These are phyloP conservation scores for Verticillium zaregamsianum DNA, from an alignment of 2,329 filamentous ascomycete species.

Conservation along the genomic window DNA sequence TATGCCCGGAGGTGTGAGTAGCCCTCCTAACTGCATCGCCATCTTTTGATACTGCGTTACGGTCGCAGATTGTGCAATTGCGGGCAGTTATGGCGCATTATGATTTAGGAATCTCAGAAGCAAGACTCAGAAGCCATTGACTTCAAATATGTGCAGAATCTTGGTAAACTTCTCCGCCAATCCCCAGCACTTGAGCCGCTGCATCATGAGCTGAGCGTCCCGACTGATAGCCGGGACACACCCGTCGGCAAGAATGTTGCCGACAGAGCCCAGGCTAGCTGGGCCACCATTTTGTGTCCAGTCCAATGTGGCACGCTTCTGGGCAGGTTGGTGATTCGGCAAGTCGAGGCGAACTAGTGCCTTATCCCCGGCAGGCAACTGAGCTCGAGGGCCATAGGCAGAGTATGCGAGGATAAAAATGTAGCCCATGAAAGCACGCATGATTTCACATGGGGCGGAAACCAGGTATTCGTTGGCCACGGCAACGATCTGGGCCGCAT, in stretches of 20 bases:
- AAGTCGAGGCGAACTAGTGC: conserved; percentile 15
- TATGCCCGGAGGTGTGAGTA: conserved; percentile 39
- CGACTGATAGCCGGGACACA: conserved; percentile 14
- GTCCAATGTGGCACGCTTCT: conserved; percentile 6
- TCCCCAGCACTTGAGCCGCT: conserved; percentile 19
- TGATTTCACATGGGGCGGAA: conserved; percentile 24
- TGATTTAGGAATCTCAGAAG: neutral
- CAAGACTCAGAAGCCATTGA: conserved; percentile 21
- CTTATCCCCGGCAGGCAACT: neutral
- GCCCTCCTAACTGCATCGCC: conserved; percentile 39
- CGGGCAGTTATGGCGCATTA: neutral
- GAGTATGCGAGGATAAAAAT: conserved; percentile 21
- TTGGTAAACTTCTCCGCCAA: conserved; percentile 23
- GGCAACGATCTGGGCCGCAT: conserved; percentile 24
- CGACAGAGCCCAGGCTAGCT: conserved; percentile 17
- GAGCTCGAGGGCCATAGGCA: conserved; percentile 15
- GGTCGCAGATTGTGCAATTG: neutral
- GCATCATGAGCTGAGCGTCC: conserved; percentile 19
- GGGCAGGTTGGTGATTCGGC: conserved; percentile 8
- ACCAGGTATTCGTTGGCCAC: conserved; percentile 23
- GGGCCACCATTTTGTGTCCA: conserved; percentile 21
- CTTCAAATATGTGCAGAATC: conserved; percentile 12
- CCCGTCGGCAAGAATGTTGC: conserved; percentile 14
- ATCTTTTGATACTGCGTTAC: conserved; percentile 25
- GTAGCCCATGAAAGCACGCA: conserved; percentile 27